Evolutionary conservation across 139 green algal species (phyloP).

Genomic region (Zygnema cylindricum): DNA sequence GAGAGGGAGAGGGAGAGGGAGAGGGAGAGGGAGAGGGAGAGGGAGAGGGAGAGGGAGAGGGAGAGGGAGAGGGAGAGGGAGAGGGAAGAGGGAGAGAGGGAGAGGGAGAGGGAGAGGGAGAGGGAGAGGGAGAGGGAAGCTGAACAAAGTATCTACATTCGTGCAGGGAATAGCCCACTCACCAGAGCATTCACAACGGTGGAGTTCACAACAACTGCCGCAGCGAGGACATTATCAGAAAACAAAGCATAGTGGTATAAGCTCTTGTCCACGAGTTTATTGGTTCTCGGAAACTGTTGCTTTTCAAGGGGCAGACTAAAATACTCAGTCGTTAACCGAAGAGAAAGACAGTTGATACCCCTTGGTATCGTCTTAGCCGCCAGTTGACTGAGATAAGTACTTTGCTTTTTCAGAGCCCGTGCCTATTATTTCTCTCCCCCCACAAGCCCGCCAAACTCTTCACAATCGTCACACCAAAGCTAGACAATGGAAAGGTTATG

Average conservation of each 20-base stretch:
- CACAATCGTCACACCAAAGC: too few species aligned
- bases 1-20: too few species aligned
- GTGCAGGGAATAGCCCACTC: neutral
- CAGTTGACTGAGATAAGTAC: conserved; percentile 52
- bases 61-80: too few species aligned
- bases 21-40: too few species aligned
- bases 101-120: too few species aligned
- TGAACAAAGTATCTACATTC: too few species aligned
- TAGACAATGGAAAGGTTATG: too few species aligned
- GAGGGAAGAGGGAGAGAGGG: too few species aligned
- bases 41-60: too few species aligned
- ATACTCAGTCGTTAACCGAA: conserved; percentile 51
- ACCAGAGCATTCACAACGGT: conserved; percentile 44
- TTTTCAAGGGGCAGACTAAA: conserved; percentile 21
- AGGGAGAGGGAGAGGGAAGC: too few species aligned
- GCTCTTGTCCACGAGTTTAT: conserved; percentile 32
- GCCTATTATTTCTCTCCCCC: conserved; percentile 23
- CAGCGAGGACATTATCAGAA: conserved; percentile 53
- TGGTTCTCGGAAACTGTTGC: conserved; percentile 2
- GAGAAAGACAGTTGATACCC: conserved; percentile 45
- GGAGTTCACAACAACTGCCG: conserved; percentile 53
- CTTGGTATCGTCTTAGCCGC: conserved; percentile 56
- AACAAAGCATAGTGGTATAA: conserved; percentile 53
- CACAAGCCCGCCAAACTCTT: too few species aligned
- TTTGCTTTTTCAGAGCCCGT: conserved; percentile 53